Base-by-base conservation (phyloP, 192 early-diverging fungal species). In the Dissophora ornata region DNA sequence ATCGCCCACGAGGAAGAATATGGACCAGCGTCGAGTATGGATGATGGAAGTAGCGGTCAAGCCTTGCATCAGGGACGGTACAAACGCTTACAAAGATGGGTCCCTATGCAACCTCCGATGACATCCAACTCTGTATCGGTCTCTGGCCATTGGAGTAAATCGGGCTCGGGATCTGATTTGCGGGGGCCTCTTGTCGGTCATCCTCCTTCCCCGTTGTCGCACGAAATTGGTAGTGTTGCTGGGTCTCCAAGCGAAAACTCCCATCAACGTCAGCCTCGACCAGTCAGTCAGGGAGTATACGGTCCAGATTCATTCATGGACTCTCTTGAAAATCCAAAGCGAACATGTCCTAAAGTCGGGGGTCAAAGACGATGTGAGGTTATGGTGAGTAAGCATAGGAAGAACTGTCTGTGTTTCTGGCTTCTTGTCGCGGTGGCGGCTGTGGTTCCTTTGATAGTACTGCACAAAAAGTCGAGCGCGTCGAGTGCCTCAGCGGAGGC, bases 1-100 rank as follows among this genome's bases (percentile, higher is more conserved):
- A 34, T 54, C 11, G 63, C 51, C 1, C 63, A 66, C 22, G 52
- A 66, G 21, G 13, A 66, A 13, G 63, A 66, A 29, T 54, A 66
- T 24, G 50, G 51, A 7, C 13, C n/a, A 3, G 44, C 12, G n/a
- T 45, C 44, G 12, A 45, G 44, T n/a, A n/a, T 4, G 6, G 44
- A 16, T 11, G 30, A 18, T 15, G 32, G n/a, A 46, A 26, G n/a
- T 13, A 24, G 10, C 15, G 41, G 32, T 0, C 32, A 28, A 12
- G 48, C 1, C 8, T 22, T 46, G 3, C 12, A n/a, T 9, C 40
- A 45, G n/a, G 63, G 28, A 26, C 26, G 63, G 33, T 24, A 25
- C 30, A 55, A 66, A 19, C 30, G 51, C 6, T 6, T 24, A 9
- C 50, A 44, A 30, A 3, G 49, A 13, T 41, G 19, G 1, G 24